Conservation (phyloP, 805 yeast genomes). For the Suhomyces tanzawaensis region DNA sequence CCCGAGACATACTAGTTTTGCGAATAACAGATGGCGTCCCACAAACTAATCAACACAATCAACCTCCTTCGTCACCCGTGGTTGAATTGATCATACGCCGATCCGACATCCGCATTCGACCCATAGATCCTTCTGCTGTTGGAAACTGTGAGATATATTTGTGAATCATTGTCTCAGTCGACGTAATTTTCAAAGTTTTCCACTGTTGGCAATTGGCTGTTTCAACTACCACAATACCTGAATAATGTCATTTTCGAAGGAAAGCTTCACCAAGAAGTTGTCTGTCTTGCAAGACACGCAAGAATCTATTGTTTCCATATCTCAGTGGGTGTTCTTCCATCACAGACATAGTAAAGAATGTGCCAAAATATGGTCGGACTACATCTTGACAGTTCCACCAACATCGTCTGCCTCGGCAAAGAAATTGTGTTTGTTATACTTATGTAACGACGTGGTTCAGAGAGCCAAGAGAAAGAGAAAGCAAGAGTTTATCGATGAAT, state of each 20-base stretch:
- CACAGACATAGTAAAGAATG: slow-evolving; percentile 53
- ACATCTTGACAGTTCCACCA: slow-evolving; percentile 20
- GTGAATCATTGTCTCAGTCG: too few relatives aligned
- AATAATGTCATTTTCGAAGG: slow-evolving; percentile 50
- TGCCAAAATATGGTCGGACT: slow-evolving; percentile 52
- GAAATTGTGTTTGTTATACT: slow-evolving; percentile 59
- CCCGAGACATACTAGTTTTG: too few relatives aligned
- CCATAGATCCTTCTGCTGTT: too few relatives aligned
- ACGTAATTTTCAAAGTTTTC: too few relatives aligned
- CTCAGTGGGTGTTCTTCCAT: slow-evolving; percentile 74
- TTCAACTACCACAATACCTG: too few relatives aligned
- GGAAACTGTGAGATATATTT: too few relatives aligned
- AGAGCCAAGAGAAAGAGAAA: slow-evolving; percentile 64
- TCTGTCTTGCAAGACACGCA: slow-evolving; percentile 55
- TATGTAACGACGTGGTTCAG: slow-evolving; percentile 81
- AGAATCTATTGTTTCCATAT: slow-evolving; percentile 68
- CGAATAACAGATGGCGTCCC: too few relatives aligned
- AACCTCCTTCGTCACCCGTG: too few relatives aligned
- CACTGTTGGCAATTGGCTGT: too few relatives aligned
- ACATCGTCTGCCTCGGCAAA: slow-evolving; percentile 21
- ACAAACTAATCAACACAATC: too few relatives aligned
- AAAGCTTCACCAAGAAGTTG: slow-evolving; percentile 47
- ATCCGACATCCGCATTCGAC: too few relatives aligned
- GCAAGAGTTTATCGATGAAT: slow-evolving; percentile 56
- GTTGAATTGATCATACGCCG: too few relatives aligned